Base-by-base conservation (phyloP, 306 rosid species). In the Glycyrrhiza uralensis region DNA sequence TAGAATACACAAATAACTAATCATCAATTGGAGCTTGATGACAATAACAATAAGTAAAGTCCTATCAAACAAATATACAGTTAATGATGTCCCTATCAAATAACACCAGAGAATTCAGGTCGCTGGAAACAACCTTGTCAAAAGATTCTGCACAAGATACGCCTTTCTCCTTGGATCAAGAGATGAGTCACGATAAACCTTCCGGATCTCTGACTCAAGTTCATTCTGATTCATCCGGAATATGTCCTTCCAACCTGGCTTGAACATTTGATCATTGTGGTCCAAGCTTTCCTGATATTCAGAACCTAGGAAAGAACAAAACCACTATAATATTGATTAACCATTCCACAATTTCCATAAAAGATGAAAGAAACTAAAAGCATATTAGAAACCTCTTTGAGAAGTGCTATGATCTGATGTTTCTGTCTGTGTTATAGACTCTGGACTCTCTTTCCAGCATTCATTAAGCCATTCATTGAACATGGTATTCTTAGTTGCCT, bases 151-250 rank as follows among this genome's bases (percentile, higher is more conserved):
- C 78, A 95, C 97, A 58, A 95, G 99, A 83, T 95, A 95, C 9
- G 97, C 97, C 83, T 91, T 91, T 79, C 99, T 86, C 86, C 99
- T 91, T 50, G 99, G 99, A 84, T 95, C 99, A 76, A 95, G 99
- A 74, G 96, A 79, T 14, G 80, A 86, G 73, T 95, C 99, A 62
- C 86, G 92, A 81, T 95, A 95, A 66, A 95, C 99, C 86, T 95
- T 91, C 71, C 99, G 89, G 69, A 91, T 95, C 92, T 95, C 99
- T 60, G 96, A 85, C 88, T 95, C 99, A 61, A 95, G 96, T 77
- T 95, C 97, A 82, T 80, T 91, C 86, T 95, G 97, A 78, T 95
- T 95, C 99, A 91, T 91, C 51, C 97, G 96, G 49, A 95, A 95
- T 79, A 91, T 95, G 82, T 95, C 96, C 81, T 95, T 95, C 97